A percentile compares a stretch with the other conserved stretches of the same genome.
These are phyloP conservation scores for Wolfiporia cocos DNA, from an alignment of 1,284 basidiomycete species.

Conservation along the genomic window DNA sequence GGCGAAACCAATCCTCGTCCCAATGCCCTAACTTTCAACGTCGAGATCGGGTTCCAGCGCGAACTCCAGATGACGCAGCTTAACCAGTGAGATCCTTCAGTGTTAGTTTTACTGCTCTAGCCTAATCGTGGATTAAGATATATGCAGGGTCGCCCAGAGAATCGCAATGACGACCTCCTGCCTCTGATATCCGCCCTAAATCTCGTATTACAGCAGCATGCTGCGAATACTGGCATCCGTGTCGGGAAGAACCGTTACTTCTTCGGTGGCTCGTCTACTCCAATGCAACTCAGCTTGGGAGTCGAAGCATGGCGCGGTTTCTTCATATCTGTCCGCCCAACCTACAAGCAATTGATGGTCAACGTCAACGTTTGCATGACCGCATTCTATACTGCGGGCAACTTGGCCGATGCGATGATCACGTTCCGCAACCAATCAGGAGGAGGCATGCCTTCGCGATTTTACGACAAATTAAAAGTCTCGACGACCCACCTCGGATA, in stretches of 20 bases:
- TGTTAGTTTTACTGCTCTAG: neutral
- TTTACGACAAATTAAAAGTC: slow-evolving; percentile 51
- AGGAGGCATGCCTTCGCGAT: slow-evolving; percentile 41
- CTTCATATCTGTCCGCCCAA: slow-evolving; percentile 59
- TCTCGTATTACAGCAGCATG: slow-evolving; percentile 54
- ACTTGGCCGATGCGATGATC: slow-evolving; percentile 48
- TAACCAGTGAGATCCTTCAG: slow-evolving; percentile 35
- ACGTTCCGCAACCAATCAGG: slow-evolving; percentile 37
- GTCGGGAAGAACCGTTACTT: slow-evolving; percentile 62
- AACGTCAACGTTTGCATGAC: slow-evolving; percentile 73
- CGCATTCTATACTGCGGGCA: slow-evolving; percentile 61
- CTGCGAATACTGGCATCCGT: slow-evolving; percentile 45
- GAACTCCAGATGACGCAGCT: slow-evolving; percentile 40
- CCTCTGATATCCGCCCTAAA: slow-evolving; percentile 61
- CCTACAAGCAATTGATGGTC: slow-evolving; percentile 62
- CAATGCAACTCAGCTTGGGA: slow-evolving; percentile 34
- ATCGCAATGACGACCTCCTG: slow-evolving; percentile 38
- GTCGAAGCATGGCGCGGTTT: slow-evolving; percentile 61
- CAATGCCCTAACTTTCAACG: slow-evolving; percentile 41
- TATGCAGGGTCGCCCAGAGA: slow-evolving; percentile 37
- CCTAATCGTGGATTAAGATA: slow-evolving; percentile 33
- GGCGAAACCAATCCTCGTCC: slow-evolving; percentile 37
- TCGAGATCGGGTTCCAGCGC: slow-evolving; percentile 42
- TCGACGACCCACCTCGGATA: slow-evolving; percentile 51
- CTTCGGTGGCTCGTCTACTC: slow-evolving; percentile 32